Conservation (phyloP, 257 asterid species). For the Rehmannia glutinosa region DNA sequence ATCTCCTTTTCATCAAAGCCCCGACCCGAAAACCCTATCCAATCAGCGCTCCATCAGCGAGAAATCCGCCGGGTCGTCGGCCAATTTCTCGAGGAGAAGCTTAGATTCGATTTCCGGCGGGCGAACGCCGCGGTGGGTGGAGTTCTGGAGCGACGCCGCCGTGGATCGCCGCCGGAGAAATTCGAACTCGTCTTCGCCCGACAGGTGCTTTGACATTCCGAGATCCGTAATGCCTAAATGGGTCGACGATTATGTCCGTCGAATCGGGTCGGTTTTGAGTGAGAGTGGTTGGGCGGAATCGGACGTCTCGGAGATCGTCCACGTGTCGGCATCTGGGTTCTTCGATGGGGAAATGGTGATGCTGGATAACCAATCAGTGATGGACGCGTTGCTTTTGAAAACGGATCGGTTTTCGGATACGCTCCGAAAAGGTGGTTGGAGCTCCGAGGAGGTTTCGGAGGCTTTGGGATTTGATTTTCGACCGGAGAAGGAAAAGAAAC, state of each 20-base stretch:
- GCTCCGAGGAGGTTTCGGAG: constrained; percentile 92
- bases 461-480: constrained; percentile 83
- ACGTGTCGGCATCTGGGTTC: constrained; percentile 83
- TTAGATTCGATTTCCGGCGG: constrained; percentile 47
- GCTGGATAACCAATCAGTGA: constrained; percentile 72
- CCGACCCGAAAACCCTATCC: constrained; percentile 28
- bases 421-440: constrained; percentile 90
- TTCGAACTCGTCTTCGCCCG: constrained; percentile 88
- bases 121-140: constrained; percentile 80
- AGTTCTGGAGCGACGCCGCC: constrained; percentile 95
- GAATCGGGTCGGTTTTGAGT: constrained; percentile 77
- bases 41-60: constrained; percentile 41
- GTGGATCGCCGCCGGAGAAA: constrained; percentile 69
- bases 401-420: constrained; percentile 89
- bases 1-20: no score
- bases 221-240: constrained; percentile 73
- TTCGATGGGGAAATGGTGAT: constrained; percentile 82
- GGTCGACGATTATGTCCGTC: constrained; percentile 72
- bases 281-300: constrained; percentile 94
- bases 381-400: constrained; percentile 79
- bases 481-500: constrained; percentile 62
- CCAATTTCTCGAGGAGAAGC: constrained; percentile 53
- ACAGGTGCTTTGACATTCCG: constrained; percentile 57
- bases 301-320: constrained; percentile 76
- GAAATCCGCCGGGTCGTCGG: constrained; percentile 42